Percentiles rank a stretch among this genome's conserved stretches.
These are phyloP conservation scores for Aspergillus nomiae DNA, from an alignment of 2,329 filamentous ascomycete genomes.

Conservation along the genomic window DNA sequence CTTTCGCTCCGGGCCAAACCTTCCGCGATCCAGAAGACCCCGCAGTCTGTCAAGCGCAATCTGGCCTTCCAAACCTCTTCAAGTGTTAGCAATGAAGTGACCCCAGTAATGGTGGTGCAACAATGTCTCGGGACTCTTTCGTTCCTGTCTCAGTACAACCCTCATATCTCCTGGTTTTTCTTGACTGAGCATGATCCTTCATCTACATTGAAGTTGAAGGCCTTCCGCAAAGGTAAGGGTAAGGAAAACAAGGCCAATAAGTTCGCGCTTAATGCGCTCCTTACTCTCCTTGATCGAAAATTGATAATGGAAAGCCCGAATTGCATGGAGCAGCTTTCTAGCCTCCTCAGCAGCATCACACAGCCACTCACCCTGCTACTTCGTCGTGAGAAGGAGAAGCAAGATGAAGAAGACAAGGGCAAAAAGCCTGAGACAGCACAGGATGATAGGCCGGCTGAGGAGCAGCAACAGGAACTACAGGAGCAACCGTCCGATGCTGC, in stretches of 20 bases:
- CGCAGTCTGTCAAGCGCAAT: conserved; percentile 75
- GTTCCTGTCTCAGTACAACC: conserved; percentile 80
- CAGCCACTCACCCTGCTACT: conserved; percentile 79
- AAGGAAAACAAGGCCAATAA: conserved; percentile 83
- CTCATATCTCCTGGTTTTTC: conserved; percentile 88
- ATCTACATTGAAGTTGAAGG: conserved; percentile 72
- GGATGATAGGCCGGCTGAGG: conserved; percentile 20
- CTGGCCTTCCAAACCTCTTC: conserved; percentile 60
- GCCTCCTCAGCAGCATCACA: conserved; percentile 84
- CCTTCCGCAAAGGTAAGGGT: conserved; percentile 81
- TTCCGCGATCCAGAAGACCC: conserved; percentile 75
- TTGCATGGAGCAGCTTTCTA: conserved; percentile 92
- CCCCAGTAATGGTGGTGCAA: conserved; percentile 91
- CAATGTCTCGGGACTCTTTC: conserved; percentile 87
- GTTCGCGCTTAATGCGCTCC: conserved; percentile 87
- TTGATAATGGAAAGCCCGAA: conserved; percentile 95
- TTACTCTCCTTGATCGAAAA: conserved; percentile 86
- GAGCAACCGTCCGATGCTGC: conserved; percentile 28
- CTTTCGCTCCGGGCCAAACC: conserved; percentile 89
- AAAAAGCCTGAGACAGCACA: conserved; percentile 36
- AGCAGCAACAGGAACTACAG: conserved; percentile 19
- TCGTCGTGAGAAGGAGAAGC: conserved; percentile 78
- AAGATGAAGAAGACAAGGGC: conserved; percentile 45
- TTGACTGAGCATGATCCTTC: conserved; percentile 87
- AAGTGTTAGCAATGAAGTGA: conserved; percentile 77